phyloP scores from a whole-genome alignment of 202 grass and related monocot species.

The Saccharum hybrid region DNA sequence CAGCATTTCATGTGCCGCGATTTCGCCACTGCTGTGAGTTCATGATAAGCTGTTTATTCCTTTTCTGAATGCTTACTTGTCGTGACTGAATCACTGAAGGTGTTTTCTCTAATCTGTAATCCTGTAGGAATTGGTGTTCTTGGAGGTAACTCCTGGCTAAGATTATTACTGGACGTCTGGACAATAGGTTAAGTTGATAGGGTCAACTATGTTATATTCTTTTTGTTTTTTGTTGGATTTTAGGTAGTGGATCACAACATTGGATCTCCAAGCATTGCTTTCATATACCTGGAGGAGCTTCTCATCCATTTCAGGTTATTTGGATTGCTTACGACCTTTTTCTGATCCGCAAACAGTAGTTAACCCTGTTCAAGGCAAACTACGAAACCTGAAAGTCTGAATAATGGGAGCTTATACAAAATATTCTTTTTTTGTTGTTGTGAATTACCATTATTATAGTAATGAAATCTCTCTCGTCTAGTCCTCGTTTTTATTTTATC shows the following conservation, averaged over 20 bases:
- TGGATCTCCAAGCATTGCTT: constrained; percentile 72
- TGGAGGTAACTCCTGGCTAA: constrained; percentile 62
- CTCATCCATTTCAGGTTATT: constrained; percentile 73
- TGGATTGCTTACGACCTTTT: constrained; percentile 5
- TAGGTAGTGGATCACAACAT: constrained; percentile 79
- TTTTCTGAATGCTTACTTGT: constrained; percentile 26
- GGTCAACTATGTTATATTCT: background rate
- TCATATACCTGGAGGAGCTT: constrained; percentile 77
- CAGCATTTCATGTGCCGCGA: constrained; percentile 88
- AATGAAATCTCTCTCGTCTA: background rate
- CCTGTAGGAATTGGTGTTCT: constrained; percentile 80
- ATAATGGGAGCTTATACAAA: background rate
- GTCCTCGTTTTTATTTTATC: background rate
- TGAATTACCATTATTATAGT: background rate
- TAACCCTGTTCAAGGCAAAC: background rate
- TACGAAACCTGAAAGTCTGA: background rate
- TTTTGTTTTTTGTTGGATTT: background rate
- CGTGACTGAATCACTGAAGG: constrained; percentile 39
- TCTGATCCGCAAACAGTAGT: background rate
- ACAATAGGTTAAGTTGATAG: background rate
- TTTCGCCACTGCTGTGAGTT: constrained; percentile 68
- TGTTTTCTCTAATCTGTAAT: constrained; percentile 47
- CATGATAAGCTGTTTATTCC: background rate
- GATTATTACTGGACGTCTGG: background rate
- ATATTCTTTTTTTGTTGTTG: background rate